Base-by-base conservation (phyloP, 495 filamentous ascomycete genomes). In the Massariosphaeria phaeospora region DNA sequence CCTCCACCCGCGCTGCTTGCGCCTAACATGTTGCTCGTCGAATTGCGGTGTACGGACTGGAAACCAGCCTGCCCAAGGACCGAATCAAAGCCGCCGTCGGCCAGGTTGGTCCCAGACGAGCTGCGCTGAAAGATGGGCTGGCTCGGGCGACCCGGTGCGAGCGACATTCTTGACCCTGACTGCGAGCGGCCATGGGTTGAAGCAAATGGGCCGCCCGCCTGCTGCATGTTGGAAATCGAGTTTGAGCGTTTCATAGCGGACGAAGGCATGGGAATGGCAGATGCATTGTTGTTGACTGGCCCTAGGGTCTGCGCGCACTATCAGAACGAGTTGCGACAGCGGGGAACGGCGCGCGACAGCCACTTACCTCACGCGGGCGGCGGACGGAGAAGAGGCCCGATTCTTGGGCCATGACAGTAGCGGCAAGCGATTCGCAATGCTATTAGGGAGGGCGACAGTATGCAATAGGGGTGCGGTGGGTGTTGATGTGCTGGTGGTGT, bases 221-320 rank as follows among this genome's bases (percentile, higher is more conserved):
- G 83, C 65, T 83, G 79, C 59, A 78, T 72, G 57, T 78, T 80
- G 47, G 82, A 82, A 40, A 84, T 84, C n/a, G 88, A 91, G 62
- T 82, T 95, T 7, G 88, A 87, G 67, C 93, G 88, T 72, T 96
- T 96, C 75, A 97, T 78, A 21, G 93, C 88, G n/a, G 93, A 96
- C n/a, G 85, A 75, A 4, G 90, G 89, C 69, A 89, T 86, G 4
- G 91, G 90, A 48, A 95, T 85, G n/a, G 80, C 75, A 33, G 85
- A 83, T 64, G 49, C 48, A 56, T 84, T 91, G 69, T 82, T 79
- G 65, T 82, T 86, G 64, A 91, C 77, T 62, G 80, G 79, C 57
- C 82, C 88, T 35, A 94, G 79, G 24, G 88, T 91, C 88, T 93
- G 68, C 34, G 53, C 42, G 26, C 12, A 13, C n/a, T 26, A 46